A percentile compares a stretch with the other conserved stretches of the same genome.
Evolutionary conservation across 441 rosid species (phyloP).

Genomic region (Adansonia madagascariensis): DNA sequence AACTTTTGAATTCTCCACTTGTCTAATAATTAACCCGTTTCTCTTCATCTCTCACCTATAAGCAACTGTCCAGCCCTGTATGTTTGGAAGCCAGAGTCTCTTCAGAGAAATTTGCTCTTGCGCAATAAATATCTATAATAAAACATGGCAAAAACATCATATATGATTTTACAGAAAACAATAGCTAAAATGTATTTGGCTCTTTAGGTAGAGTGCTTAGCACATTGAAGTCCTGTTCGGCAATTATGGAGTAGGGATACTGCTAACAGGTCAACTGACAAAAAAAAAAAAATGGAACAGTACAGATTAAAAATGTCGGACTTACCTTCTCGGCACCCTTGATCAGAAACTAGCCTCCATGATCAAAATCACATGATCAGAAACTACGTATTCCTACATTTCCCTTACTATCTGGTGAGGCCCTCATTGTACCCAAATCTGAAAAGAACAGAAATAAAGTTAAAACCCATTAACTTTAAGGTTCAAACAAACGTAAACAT

Average conservation of each 20-base stretch:
- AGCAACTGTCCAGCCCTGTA: constrained; percentile 69
- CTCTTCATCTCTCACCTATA: constrained; percentile 70
- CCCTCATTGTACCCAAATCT: constrained; percentile 41
- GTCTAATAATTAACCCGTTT: constrained; percentile 59
- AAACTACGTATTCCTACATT: constrained; percentile 35
- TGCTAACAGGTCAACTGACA: neutral
- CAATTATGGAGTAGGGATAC: neutral
- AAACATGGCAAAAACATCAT: constrained; percentile 24
- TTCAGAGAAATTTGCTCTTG: constrained; percentile 82
- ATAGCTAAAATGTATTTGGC: neutral
- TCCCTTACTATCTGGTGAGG: constrained; percentile 27
- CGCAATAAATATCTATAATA: constrained; percentile 70
- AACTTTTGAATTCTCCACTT: constrained; percentile 45
- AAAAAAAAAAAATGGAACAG: neutral
- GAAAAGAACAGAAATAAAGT: neutral
- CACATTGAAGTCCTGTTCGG: neutral
- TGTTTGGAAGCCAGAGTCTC: constrained; percentile 78
- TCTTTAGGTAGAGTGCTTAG: neutral
- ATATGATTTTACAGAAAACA: neutral
- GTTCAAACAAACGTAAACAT: neutral
- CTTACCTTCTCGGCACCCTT: constrained; percentile 94
- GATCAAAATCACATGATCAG: constrained; percentile 84
- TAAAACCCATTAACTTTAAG: neutral
- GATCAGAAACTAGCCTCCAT: constrained; percentile 82
- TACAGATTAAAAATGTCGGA: neutral